These are phyloP conservation scores for Ogataea siamensis DNA, from an alignment of 805 yeast genomes.

Conservation along the genomic window DNA sequence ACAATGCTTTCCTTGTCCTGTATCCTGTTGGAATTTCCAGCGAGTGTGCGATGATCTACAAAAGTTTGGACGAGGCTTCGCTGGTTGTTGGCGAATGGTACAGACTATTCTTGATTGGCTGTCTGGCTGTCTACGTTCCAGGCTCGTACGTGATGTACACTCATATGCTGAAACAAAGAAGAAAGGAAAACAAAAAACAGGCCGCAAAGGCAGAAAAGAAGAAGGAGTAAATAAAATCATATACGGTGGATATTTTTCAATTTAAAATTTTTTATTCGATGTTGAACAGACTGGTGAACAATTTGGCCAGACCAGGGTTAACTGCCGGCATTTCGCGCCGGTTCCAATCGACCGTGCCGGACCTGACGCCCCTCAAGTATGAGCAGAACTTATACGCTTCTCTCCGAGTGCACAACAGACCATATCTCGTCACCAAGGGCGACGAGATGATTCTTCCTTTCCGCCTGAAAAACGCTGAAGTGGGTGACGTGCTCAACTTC, in stretches of 20 bases:
- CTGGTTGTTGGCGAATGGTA: slow-evolving; percentile 47
- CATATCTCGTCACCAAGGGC: slow-evolving; percentile 88
- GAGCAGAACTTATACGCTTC: slow-evolving; percentile 76
- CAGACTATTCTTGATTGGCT: slow-evolving; percentile 52
- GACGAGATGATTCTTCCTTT: slow-evolving; percentile 81
- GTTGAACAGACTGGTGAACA: slow-evolving; percentile 8
- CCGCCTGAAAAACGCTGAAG: slow-evolving; percentile 67
- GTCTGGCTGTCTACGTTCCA: slow-evolving; percentile 73
- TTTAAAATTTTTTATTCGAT: slow-evolving; percentile 5
- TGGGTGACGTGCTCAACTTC: slow-evolving; percentile 79
- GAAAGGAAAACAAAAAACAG: slow-evolving; percentile 58
- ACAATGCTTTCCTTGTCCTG: slow-evolving; percentile 75
- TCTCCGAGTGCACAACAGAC: slow-evolving; percentile 75
- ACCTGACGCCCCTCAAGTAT: slow-evolving; percentile 61
- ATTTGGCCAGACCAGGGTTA: slow-evolving; percentile 2
- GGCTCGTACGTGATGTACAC: slow-evolving; percentile 82
- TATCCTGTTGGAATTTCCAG: slow-evolving; percentile 93
- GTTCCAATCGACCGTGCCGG: slow-evolving; percentile 30
- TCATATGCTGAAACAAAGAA: slow-evolving; percentile 88
- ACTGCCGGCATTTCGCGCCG: slow-evolving; percentile 1
- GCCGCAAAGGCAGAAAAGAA: slow-evolving; percentile 5
- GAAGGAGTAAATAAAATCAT: slow-evolving; percentile 6
- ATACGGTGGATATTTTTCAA: slow-evolving; percentile 2
- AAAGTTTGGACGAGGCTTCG: slow-evolving; percentile 71
- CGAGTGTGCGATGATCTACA: slow-evolving; percentile 68